Percentiles rank a stretch among this genome's conserved stretches.
These are phyloP conservation scores for Parathielavia appendiculata DNA, from an alignment of 495 filamentous ascomycete species.

Conservation along the genomic window DNA sequence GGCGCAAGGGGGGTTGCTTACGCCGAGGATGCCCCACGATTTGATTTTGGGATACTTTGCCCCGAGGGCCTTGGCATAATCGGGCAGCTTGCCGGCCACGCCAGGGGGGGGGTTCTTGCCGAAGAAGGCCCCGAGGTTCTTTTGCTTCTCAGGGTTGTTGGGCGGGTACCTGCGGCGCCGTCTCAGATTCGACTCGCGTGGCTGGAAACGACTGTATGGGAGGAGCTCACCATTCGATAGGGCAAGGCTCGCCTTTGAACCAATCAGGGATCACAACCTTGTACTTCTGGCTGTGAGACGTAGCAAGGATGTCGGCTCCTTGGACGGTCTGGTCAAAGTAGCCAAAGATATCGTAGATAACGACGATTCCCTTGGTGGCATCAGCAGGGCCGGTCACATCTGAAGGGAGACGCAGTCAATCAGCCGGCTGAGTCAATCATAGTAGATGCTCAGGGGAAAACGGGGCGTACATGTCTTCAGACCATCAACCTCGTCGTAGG, in stretches of 20 bases:
- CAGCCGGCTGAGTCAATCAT: not conserved
- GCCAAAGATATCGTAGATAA: conserved; percentile 70
- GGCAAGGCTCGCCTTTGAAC: conserved; percentile 55
- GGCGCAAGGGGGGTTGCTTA: conserved; percentile 28
- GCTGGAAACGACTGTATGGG: not conserved
- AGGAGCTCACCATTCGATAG: conserved; percentile 46
- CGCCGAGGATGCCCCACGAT: conserved; percentile 80
- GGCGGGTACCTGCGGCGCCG: conserved; percentile 57
- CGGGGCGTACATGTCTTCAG: conserved; percentile 58
- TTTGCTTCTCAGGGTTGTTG: conserved; percentile 70
- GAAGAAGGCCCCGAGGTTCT: conserved; percentile 75
- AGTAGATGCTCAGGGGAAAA: not conserved
- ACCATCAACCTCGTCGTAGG: conserved; percentile 57
- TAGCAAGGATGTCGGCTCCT: conserved; percentile 65
- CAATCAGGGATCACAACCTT: conserved; percentile 67
- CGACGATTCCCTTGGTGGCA: conserved; percentile 55
- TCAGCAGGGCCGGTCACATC: conserved; percentile 57
- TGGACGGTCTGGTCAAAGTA: conserved; percentile 64
- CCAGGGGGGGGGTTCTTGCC: conserved; percentile 56
- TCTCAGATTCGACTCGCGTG: not conserved
- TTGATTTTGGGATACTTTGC: conserved; percentile 56
- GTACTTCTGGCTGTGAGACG: conserved; percentile 50
- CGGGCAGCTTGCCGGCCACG: conserved; percentile 58
- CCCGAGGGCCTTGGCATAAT: conserved; percentile 53
- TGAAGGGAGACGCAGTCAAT: conserved; percentile 23